These are phyloP conservation scores for Cordyceps farinosa DNA, from an alignment of 2,329 filamentous ascomycete species.

Conservation along the genomic window DNA sequence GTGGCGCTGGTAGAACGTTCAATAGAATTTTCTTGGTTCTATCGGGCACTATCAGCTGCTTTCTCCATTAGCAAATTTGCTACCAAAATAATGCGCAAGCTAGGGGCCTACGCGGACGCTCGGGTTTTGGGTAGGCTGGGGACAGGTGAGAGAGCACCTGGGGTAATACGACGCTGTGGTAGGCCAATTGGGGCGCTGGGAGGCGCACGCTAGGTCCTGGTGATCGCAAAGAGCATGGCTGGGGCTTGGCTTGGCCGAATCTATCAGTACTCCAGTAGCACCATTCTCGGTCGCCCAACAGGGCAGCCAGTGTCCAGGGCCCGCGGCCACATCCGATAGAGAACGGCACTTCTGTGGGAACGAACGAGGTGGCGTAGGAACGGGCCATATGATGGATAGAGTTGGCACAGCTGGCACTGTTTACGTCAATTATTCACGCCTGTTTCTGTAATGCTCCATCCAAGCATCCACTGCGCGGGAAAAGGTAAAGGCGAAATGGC, in stretches of 20 bases:
- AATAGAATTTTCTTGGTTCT: neutral
- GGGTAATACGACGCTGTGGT: conserved; percentile 19
- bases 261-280: neutral
- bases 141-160: conserved; percentile 19
- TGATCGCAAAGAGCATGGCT: conserved; percentile 8
- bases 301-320: neutral
- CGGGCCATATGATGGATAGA: neutral
- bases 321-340: conserved; percentile 5
- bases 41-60: neutral
- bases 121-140: neutral
- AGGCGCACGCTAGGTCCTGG: conserved; percentile 14
- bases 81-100: neutral
- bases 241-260: conserved; percentile 10
- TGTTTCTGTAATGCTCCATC: neutral
- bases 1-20: neutral
- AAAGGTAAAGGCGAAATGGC: neutral
- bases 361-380: neutral
- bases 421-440: neutral
- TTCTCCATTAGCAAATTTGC: neutral
- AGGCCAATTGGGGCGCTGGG: conserved; percentile 15
- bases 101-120: neutral
- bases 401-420: neutral
- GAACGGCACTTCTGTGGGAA: neutral
- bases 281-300: neutral
- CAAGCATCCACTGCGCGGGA: neutral